Evolutionary conservation across 306 rosid species (phyloP).

Genomic region (Pyrus communis): DNA sequence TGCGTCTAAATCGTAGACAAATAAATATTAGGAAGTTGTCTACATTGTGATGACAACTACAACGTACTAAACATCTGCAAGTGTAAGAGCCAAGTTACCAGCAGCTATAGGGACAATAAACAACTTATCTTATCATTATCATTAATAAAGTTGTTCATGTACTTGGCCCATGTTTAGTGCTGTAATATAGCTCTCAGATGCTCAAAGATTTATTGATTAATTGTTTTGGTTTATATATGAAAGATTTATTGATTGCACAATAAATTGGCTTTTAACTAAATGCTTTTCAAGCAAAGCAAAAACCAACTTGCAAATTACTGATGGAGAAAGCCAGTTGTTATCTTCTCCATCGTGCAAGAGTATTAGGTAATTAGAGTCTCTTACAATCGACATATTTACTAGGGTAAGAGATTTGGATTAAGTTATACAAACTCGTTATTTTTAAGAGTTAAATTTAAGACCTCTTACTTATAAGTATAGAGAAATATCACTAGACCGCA

Average conservation of each 20-base stretch:
- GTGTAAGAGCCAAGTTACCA: neutral
- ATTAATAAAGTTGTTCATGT: conserved; percentile 14
- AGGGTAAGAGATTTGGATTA: no score
- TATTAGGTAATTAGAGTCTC: no score
- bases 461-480: no score
- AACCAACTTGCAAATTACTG: conserved; percentile 19
- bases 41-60: conserved; percentile 32
- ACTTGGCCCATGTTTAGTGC: neutral
- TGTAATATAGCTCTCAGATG: neutral
- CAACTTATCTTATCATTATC: neutral
- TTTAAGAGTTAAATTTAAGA: no score
- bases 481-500: no score
- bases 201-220: neutral
- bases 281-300: conserved; percentile 28
- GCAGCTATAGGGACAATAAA: neutral
- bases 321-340: neutral
- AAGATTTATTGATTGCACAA: conserved; percentile 18
- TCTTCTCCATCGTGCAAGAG: neutral
- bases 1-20: neutral
- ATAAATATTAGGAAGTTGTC: neutral
- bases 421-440: no score
- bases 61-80: conserved; percentile 7
- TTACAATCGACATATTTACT: no score
- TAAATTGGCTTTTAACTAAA: conserved; percentile 16
- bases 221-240: neutral